Percentiles rank a stretch among this genome's conserved stretches.
phyloP scores from a whole-genome alignment of 2,329 filamentous ascomycete species.

The Aspergillus novofumigatus region DNA sequence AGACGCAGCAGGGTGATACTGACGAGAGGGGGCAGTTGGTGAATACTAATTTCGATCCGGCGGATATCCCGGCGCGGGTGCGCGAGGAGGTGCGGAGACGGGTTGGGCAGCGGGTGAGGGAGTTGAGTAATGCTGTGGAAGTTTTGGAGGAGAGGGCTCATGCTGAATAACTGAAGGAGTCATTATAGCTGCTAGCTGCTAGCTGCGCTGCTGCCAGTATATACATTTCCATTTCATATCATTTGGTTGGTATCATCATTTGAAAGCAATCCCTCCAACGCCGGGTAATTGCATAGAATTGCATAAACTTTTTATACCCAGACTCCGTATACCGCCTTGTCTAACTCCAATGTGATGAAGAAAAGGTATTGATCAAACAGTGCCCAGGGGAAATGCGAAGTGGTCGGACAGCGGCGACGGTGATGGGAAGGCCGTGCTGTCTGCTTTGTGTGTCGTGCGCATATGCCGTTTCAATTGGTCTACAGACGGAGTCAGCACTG shows the following conservation, averaged over 20 bases:
- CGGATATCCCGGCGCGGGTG: slow-evolving; percentile 23
- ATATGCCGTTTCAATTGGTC: slow-evolving; percentile 41
- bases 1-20: not conserved
- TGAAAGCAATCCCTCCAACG: not conserved
- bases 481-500: slow-evolving; percentile 14
- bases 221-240: not conserved
- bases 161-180: slow-evolving; percentile 25
- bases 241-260: not conserved
- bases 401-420: slow-evolving; percentile 24
- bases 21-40: slow-evolving; percentile 19
- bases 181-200: not conserved
- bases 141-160: slow-evolving; percentile 39
- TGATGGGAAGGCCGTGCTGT: slow-evolving; percentile 17
- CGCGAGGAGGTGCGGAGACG: slow-evolving; percentile 42
- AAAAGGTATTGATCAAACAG: slow-evolving; percentile 14
- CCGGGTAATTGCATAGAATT: not conserved
- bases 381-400: slow-evolving; percentile 15
- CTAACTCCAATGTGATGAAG: not conserved
- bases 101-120: slow-evolving; percentile 43
- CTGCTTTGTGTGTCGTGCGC: slow-evolving; percentile 34
- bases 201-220: not conserved
- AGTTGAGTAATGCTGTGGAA: slow-evolving; percentile 44
- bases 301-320: not conserved
- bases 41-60: slow-evolving; percentile 30
- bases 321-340: not conserved